Evolutionary conservation across 2,329 filamentous ascomycete species (phyloP).

Genomic region (Dactylellina parvicollis): DNA sequence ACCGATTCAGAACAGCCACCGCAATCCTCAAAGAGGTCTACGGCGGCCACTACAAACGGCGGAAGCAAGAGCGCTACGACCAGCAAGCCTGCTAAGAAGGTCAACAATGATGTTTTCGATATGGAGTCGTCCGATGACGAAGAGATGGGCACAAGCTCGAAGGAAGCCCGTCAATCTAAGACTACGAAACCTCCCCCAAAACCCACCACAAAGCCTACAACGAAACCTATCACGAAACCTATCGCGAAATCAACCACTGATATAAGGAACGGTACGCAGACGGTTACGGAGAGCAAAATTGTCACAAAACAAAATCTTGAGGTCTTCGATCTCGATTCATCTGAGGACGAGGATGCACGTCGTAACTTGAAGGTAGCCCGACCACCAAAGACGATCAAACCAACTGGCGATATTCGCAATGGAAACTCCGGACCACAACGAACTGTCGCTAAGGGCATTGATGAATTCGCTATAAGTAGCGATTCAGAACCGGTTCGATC

Average conservation of each 20-base stretch:
- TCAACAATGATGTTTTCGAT: slow-evolving; percentile 25
- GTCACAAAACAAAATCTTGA: background rate
- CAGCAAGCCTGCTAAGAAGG: slow-evolving; percentile 17
- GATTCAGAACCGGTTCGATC: slow-evolving; percentile 5
- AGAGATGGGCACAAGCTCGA: background rate
- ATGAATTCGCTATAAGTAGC: background rate
- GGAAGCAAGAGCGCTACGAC: background rate
- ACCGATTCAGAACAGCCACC: slow-evolving; percentile 12
- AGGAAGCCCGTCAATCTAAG: slow-evolving; percentile 4
- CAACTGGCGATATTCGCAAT: background rate
- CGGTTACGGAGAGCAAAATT: background rate
- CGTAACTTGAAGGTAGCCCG: background rate
- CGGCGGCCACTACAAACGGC: background rate
- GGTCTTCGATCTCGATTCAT: slow-evolving; percentile 14
- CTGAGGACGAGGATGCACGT: slow-evolving; percentile 8
- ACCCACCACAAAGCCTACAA: background rate
- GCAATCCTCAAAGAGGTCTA: slow-evolving; percentile 1
- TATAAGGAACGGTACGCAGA: background rate
- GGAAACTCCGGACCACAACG: background rate
- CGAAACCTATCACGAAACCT: background rate
- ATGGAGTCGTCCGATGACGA: slow-evolving; percentile 39
- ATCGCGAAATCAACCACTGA: no score
- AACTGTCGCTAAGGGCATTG: background rate
- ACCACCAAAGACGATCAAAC: slow-evolving; percentile 1
- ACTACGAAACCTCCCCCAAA: background rate